Conservation (phyloP, 768 basidiomycete genomes). For the Tulasnella sp. region DNA sequence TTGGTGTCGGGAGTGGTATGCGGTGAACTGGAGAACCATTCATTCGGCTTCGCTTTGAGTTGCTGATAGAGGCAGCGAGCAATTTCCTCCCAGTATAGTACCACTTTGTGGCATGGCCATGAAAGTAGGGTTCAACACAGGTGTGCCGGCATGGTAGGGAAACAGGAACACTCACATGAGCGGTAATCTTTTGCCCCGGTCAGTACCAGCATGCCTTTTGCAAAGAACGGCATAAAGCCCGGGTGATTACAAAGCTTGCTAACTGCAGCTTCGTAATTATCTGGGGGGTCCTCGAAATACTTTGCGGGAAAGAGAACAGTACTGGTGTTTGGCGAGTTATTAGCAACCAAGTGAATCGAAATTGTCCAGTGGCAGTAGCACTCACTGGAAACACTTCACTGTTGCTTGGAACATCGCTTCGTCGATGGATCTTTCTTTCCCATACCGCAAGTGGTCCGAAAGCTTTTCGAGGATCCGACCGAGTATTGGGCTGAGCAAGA, state of each 20-base stretch:
- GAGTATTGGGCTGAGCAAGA: not conserved
- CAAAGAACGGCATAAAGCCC: not conserved
- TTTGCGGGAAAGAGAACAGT: not conserved
- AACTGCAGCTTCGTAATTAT: not conserved
- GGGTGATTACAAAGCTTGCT: not conserved
- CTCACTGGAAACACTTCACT: not conserved
- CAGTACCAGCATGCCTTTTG: not conserved
- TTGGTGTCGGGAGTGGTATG: too few relatives aligned
- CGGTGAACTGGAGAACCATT: too few relatives aligned
- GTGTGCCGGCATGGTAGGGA: too few relatives aligned
- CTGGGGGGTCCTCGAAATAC: not conserved
- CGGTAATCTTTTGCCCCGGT: not conserved
- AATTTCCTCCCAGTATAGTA: too few relatives aligned
- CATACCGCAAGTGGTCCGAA: not conserved
- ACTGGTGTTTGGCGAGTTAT: not conserved
- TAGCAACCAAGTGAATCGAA: not conserved
- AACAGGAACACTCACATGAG: too few relatives aligned
- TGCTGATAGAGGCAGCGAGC: too few relatives aligned
- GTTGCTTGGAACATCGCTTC: not conserved
- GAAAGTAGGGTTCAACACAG: too few relatives aligned
- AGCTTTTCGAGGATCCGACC: not conserved
- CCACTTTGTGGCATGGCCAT: too few relatives aligned
- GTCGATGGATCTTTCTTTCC: not conserved
- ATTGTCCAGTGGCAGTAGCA: not conserved
- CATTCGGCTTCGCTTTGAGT: too few relatives aligned